Conservation (phyloP, 2,329 filamentous ascomycete genomes). For the Pseudogymnoascus pannorum region DNA sequence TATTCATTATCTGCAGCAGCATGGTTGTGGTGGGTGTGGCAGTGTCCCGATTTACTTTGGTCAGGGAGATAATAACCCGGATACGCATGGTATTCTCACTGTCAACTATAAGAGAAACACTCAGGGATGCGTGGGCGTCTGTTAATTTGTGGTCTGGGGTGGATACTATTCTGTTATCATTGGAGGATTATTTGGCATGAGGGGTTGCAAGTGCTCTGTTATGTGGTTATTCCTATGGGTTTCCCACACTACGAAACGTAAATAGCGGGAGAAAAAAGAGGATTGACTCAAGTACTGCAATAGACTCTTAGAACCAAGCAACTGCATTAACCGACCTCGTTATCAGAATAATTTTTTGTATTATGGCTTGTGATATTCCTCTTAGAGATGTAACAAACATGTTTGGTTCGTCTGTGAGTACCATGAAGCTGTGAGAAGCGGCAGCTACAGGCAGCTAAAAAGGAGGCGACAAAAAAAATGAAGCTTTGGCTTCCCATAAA, state of each 20-base stretch:
- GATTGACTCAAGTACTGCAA: not conserved
- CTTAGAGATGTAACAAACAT: not conserved
- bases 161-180: not conserved
- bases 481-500: too few species aligned
- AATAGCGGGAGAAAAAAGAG: not conserved
- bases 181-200: not conserved
- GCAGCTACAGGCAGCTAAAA: too few species aligned
- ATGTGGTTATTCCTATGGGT: not conserved
- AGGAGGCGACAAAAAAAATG: too few species aligned
- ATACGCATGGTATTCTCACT: not conserved
- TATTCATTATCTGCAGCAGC: not conserved
- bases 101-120: slow-evolving; percentile 1
- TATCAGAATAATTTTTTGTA: not conserved
- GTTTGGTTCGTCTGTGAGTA: too few species aligned
- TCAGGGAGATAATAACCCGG: not conserved
- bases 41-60: slow-evolving; percentile 1
- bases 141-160: not conserved
- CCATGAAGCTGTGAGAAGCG: too few species aligned
- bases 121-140: not conserved
- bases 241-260: not conserved
- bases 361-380: not conserved
- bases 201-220: not conserved
- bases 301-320: not conserved
- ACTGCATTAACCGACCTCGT: not conserved
- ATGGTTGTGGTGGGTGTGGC: not conserved